Base-by-base conservation (phyloP, 2,329 filamentous ascomycete species). In the Aspergillus costaricaensis region DNA sequence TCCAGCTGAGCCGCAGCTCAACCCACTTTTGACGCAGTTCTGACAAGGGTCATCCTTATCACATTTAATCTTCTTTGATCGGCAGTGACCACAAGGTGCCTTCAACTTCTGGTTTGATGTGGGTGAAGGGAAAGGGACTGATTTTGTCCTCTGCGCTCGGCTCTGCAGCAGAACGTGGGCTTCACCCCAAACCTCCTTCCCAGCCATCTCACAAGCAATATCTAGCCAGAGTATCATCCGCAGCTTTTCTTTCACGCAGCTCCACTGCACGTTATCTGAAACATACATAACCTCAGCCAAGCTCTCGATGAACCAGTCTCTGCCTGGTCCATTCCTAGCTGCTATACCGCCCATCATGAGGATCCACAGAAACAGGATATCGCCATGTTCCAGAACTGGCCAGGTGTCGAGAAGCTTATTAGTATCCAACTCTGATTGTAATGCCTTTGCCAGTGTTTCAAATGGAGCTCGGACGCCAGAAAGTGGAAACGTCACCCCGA, bases 341-440 rank as follows among this genome's bases (percentile, higher is more conserved):
- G 56, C 56, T 14, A 58, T 52, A 6, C 47, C 49, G 8, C 56
- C 56, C 21, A 58, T 47, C 9, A 38, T 36, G 5, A 58, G 15
- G 21, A 52, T 6, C 56, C 56, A 58, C 4, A 52, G 19, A 7
- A 43, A 17, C 27, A 58, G 21, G n/a, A 23, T 27, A 10, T 8
- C 2, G 2, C n/a, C 41, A 9, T 32, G 10, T 15, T 4, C 8
- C n/a, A 10, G 17, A 0, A 25, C 4, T 15, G 12, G 7, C 23
- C 43, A 38, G 23, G 7, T 5, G 17, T 15, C 8, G 25, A 43
- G 7, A 2, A 52, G 32, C 4, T 52, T 23, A 7, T 5, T 15
- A 3, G 19, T n/a, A 1, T 17, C 21, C 8, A 58, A n/a, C n/a
- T 58, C 23, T 3, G 9, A 7, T 14, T 41, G 30, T 14, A 58